Evolutionary conservation across 2,329 filamentous ascomycete genomes (phyloP).

Genomic region (Whalleya microplaca): DNA sequence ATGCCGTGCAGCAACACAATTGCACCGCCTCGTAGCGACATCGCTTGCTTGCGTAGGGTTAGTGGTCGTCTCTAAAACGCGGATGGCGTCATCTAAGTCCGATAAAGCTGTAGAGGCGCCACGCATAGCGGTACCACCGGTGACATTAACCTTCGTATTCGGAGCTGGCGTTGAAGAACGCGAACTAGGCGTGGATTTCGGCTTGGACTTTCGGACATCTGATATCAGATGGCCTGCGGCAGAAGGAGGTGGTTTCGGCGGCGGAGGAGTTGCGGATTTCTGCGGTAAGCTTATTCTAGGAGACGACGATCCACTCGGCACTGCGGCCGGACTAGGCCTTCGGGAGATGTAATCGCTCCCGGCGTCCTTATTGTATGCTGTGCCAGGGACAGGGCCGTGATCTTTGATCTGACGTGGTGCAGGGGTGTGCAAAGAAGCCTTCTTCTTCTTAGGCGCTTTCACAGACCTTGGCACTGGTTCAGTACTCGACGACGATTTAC

Average conservation of each 20-base stretch:
- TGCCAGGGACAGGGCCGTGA: slow-evolving; percentile 65
- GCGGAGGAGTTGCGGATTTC: slow-evolving; percentile 52
- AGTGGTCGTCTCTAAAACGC: slow-evolving; percentile 86
- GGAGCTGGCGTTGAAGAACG: slow-evolving; percentile 56
- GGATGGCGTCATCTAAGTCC: slow-evolving; percentile 79
- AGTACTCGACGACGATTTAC: slow-evolving; percentile 29
- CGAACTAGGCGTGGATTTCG: slow-evolving; percentile 56
- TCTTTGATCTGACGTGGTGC: slow-evolving; percentile 66
- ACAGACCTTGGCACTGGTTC: slow-evolving; percentile 54
- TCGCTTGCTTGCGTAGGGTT: slow-evolving; percentile 71
- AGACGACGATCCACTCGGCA: slow-evolving; percentile 43
- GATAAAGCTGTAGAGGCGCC: slow-evolving; percentile 75
- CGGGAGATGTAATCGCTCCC: slow-evolving; percentile 74
- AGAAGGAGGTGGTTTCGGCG: slow-evolving; percentile 63
- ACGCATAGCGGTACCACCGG: slow-evolving; percentile 81
- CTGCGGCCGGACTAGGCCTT: slow-evolving; percentile 45
- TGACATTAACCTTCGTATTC: slow-evolving; percentile 71
- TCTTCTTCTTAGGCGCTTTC: slow-evolving; percentile 55
- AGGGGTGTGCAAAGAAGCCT: slow-evolving; percentile 64
- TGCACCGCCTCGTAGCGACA: slow-evolving; percentile 70
- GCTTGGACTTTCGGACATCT: slow-evolving; percentile 68
- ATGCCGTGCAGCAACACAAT: slow-evolving; percentile 86
- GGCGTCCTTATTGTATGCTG: slow-evolving; percentile 72
- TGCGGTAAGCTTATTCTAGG: slow-evolving; percentile 51
- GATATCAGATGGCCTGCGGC: slow-evolving; percentile 81